Evolutionary conservation across 1,284 basidiomycete genomes (phyloP), one percentile per base, ranked within the genome.

Genomic region (Melampsora larici-populina): DNA sequence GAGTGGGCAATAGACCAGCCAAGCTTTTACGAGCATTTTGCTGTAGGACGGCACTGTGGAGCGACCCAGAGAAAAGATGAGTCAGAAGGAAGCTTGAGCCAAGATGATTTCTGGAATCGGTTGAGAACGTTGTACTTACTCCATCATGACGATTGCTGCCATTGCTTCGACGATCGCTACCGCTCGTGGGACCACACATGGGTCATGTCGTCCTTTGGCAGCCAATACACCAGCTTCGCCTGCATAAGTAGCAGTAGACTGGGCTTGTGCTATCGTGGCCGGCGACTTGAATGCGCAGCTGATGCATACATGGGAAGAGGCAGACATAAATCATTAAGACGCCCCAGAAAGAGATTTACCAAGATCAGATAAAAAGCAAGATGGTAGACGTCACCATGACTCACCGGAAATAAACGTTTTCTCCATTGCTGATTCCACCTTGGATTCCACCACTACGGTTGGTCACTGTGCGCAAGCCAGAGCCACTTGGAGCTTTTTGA

Each of bases 81-180:
- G 26, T 21, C 11, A 46, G 31, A 58, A 26, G 18, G 5, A 13
- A 63, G 40, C 15, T 65, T 70, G 33, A 15, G 49, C 15, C 24
- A 11, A 21, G 13, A 51, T 2, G 65, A 26, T 21, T 68, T 36
- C 43, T 8, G 24, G 66, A 26, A 5, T 5, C n/a, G 36, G 46
- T 58, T 24, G 40, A 66, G 49, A 58, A 17, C 21, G 1, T 26
- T 26, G n/a, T 2, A 55, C 76, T 78, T 65, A 78, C 76, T 99
- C 97, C 91, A 99, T 94, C 81, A 97, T 87, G 79, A 97, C 95
- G 63, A 99, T 87, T 26, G 92, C 91, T 0, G 96, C 94, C 97
- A 99, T 99, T 0, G 93, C 90, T 86, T 99, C 97, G 40, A 99
- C 95, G 82, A 99, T 99, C 60, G 97, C 95, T 31, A 99, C 94